Percentiles rank a stretch among this genome's conserved stretches.
phyloP scores from a whole-genome alignment of 371 early-diverging fungal genomes.

The Mucor racemosus region DNA sequence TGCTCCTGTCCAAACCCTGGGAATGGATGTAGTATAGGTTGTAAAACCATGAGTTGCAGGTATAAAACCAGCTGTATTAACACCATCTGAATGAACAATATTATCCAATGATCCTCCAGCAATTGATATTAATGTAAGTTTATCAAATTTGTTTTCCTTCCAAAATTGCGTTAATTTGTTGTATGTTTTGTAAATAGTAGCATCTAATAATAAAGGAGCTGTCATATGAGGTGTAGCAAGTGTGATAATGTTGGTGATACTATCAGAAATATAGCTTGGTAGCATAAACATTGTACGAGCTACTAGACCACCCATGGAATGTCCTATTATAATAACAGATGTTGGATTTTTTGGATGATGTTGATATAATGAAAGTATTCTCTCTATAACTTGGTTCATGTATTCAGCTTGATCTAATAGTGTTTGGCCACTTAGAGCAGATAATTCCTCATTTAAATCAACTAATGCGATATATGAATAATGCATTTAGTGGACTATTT shows the following conservation, averaged over 20 bases:
- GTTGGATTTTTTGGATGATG: conserved; percentile 25
- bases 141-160: conserved; percentile 45
- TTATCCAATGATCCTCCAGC: conserved; percentile 90
- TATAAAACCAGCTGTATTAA: conserved; percentile 65
- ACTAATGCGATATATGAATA: conserved; percentile 42
- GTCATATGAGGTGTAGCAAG: conserved; percentile 88
- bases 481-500: too few relatives aligned
- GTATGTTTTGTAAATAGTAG: conserved; percentile 69
- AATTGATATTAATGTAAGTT: conserved; percentile 73
- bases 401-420: conserved; percentile 74
- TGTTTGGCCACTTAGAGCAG: conserved; percentile 58
- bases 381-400: conserved; percentile 77
- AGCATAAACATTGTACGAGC: conserved; percentile 78
- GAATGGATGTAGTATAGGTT: conserved; percentile 76
- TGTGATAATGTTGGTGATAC: conserved; percentile 83
- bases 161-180: conserved; percentile 65
- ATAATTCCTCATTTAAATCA: conserved; percentile 88
- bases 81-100: conserved; percentile 77
- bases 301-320: conserved; percentile 97
- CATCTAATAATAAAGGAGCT: conserved; percentile 80
- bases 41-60: conserved; percentile 69
- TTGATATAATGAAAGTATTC: conserved; percentile 67
- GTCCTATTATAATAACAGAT: conserved; percentile 86
- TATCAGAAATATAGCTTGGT: conserved; percentile 64
- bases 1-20: conserved; percentile 84